Base-by-base conservation (phyloP, 1,284 basidiomycete genomes). In the Ceratobasidium theobromae region DNA sequence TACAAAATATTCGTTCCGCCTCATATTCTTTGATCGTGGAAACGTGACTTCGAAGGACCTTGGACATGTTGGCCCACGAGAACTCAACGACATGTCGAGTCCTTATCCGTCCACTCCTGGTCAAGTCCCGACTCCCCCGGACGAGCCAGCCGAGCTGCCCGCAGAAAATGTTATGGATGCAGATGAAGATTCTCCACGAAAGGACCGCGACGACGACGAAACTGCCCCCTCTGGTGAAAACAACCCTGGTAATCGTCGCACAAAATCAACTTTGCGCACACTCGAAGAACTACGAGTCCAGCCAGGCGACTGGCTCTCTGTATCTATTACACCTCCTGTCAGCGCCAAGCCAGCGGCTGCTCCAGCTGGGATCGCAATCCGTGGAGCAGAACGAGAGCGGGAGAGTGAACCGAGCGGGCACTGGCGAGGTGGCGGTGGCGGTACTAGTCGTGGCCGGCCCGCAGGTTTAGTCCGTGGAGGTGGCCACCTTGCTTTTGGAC, bases 21-120 rank as follows among this genome's bases (percentile, higher is more conserved):
- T 87, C 3, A 82, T 91, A 41, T 91, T 86, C 70, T 86, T 87
- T 0, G 89, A 91, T 74, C 85, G 86, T 71, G 89, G 89, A 4
- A 82, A 82, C 18, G 87, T 85, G 70, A 76, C 85, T 0, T 82
- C 84, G 73, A 90, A 90, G 76, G 89, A 91, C 48, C 82, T 91
- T 45, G 89, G 89, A 21, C 83, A 82, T 71, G 86, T 91, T 45
- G 88, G 88, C 74, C 87, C 88, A 32, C 85, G 88, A 69, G 89
- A 91, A 75, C 86, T 91, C 70, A 82, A 90, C 2, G 88, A 89
- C 58, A 86, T 88, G 73, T 86, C 87, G 38, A 75, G 84, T 1
- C 74, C 88, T 32, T 78, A 79, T 53, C 74, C 74, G 11, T 77
- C 84, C 2, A 12, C 6, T 16, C 35, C 25, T 33, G 60, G 38